Percentiles rank a stretch among this genome's conserved stretches.
phyloP scores from a whole-genome alignment of 2,329 filamentous ascomycete species.

The Aschersonia sp. region DNA sequence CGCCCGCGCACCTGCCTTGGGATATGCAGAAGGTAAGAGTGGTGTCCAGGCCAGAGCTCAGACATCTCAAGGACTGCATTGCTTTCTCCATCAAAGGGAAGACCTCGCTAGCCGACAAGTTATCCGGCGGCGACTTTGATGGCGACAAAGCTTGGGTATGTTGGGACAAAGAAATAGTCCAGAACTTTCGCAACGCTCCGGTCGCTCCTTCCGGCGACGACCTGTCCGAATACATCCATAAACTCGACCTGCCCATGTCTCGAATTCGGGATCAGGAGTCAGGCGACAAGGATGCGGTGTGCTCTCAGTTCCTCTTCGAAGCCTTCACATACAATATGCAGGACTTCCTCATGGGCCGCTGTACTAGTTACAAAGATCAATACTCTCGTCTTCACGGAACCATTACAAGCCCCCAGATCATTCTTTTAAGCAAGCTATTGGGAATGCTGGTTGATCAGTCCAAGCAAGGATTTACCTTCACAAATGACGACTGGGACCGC shows the following conservation, averaged over 20 bases:
- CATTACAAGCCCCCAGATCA: constrained; percentile 28
- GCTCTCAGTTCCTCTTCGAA: constrained; percentile 31
- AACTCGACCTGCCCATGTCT: constrained; percentile 29
- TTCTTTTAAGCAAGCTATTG: constrained; percentile 35
- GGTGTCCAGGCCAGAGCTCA: constrained; percentile 44
- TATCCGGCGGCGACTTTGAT: constrained; percentile 73
- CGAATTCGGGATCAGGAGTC: constrained; percentile 21
- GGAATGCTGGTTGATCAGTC: constrained; percentile 41
- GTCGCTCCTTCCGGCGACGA: constrained; percentile 16
- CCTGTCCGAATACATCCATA: constrained; percentile 29
- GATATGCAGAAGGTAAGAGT: constrained; percentile 58
- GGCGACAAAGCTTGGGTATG: constrained; percentile 68
- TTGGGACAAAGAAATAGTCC: constrained; percentile 53
- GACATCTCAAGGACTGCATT: constrained; percentile 61
- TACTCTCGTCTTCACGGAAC: constrained; percentile 44
- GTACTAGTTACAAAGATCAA: constrained; percentile 49
- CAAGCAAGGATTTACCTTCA: constrained; percentile 40
- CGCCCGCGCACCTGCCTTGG: constrained; percentile 53
- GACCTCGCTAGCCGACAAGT: constrained; percentile 49
- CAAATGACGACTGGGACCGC: constrained; percentile 21
- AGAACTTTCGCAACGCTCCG: constrained; percentile 49
- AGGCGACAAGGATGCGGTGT: constrained; percentile 15
- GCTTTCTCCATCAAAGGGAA: constrained; percentile 56
- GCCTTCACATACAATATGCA: constrained; percentile 45
- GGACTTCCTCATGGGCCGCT: constrained; percentile 43